Base-by-base conservation (phyloP, 2,329 filamentous ascomycete genomes). In the Cryphonectria naterciae region DNA sequence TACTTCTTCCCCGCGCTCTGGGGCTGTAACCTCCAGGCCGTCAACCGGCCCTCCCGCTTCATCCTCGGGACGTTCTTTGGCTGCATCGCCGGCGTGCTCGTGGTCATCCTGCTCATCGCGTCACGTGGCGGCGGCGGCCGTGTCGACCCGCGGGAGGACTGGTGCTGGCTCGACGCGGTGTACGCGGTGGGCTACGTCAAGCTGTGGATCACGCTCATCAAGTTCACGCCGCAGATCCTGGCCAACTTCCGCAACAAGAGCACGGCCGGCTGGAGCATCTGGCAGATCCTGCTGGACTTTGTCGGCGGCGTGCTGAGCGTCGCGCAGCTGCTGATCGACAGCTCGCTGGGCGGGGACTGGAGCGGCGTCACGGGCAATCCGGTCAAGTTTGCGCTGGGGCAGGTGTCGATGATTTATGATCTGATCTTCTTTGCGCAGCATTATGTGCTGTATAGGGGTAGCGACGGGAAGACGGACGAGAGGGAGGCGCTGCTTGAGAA, bases 341-440 rank as follows among this genome's bases (percentile, higher is more conserved):
- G 93, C 72, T 93, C 91, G 71, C 82, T 97, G 52, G 91, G 96
- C 80, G 87, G 87, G 69, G 94, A 97, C 82, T 98, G 95, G 95
- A 92, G 91, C 64, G 96, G 95, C 32, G 86, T 98, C 70, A 94
- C 91, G 0, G 95, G 95, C 1, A 98, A 98, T 79, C 93, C 94
- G 0, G 91, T 96, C 75, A 99, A 98, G 83, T 89, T 98, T 71
- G 89, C 91, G 2, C 85, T 98, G 58, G 92, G 93, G 19, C 95
- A 97, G 77, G 89, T 97, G 62, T 94, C 91, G 70, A 91, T 98
- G 76, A 79, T 93, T 2, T 98, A 97, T 79, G 95, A 98, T 78
- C 74, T 92, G 43, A 85, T 97, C 65, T 98, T 98, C 78, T 91
- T 98, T 67, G 77, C 87, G 5, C 96, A 99, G 82, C 96, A 98